Base-by-base conservation (phyloP, 225 moss, liverwort and hornwort genomes). In the Bryum argenteum region DNA sequence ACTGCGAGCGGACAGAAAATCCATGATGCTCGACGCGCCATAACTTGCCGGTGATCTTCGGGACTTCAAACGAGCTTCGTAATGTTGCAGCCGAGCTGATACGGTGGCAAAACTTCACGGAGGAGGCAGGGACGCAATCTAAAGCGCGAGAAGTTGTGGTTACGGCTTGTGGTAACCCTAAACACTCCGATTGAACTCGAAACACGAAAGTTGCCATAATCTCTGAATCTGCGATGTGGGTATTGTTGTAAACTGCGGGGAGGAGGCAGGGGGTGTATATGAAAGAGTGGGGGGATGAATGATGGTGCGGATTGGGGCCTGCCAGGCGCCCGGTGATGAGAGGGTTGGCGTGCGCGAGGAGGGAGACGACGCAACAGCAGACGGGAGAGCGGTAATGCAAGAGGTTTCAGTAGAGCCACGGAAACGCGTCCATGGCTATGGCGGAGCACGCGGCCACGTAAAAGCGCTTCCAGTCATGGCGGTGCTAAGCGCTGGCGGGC, bases 151-250 rank as follows among this genome's bases (percentile, higher is more conserved):
- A 77, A 15, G 78, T 74, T 0, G 86, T 67, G 1, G 84, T 90
- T 33, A 85, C 83, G 8, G 78, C 56, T 56, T 83, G 83, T 12
- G 80, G 80, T 65, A 70, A 78, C 81, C 84, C 84, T 82, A 81
- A 54, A 62, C 77, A 72, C 2, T 82, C 52, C 28, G 74, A 20
- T 28, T 82, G 88, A 17, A 84, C 86, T 64, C 86, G 74, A 28
- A 83, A 71, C 11, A 78, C 77, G 5, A 85, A 66, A 17, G 87
- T 79, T 51, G 86, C 90, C 94, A 90, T 94, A 17, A 5, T 33
- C 33, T 33, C 5, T 6, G 33, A 17, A 5, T 33, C 33, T 33
- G 33, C 33, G 33, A 33, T 6, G 33, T 33, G 33, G 33, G 33
- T 33, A 33, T 33, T 33, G 33, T 6, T 33, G 33, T 10, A 40